Percentiles rank a stretch among this genome's conserved stretches.
phyloP scores from a whole-genome alignment of 2,329 filamentous ascomycete genomes.

The Verticillium longisporum region DNA sequence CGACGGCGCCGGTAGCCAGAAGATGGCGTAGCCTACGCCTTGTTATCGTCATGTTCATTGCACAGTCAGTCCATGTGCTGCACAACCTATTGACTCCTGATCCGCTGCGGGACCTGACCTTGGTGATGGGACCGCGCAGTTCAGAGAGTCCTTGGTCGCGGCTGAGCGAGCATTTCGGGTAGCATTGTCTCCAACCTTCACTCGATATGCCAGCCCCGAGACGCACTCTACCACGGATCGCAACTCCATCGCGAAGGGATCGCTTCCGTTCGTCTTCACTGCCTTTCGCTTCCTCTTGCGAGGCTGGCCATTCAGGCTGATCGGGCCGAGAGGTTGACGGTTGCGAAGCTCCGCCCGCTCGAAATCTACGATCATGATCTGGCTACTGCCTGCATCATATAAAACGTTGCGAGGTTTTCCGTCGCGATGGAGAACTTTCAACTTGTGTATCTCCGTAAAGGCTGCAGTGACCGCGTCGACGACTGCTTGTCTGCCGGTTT shows the following conservation, averaged over 20 bases:
- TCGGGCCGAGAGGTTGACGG: constrained; percentile 14
- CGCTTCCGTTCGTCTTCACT: neutral
- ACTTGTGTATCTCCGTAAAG: neutral
- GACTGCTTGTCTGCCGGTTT: constrained; percentile 3
- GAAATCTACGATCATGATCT: constrained; percentile 25
- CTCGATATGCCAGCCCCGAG: neutral
- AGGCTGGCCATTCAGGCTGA: constrained; percentile 12
- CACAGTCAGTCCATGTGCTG: no score
- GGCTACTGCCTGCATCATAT: constrained; percentile 15
- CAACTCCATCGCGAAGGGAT: neutral
- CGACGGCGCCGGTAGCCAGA: no score
- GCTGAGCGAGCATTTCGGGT: neutral
- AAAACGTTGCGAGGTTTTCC: constrained; percentile 23
- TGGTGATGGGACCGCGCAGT: neutral
- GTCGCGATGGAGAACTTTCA: constrained; percentile 19
- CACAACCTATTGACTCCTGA: no score
- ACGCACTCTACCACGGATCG: neutral
- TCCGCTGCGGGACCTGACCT: neutral
- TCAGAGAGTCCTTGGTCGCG: neutral
- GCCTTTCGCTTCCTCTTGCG: constrained; percentile 12
- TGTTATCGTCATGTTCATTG: no score
- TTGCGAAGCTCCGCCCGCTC: constrained; percentile 16
- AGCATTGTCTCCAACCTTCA: neutral
- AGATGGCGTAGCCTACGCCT: no score
- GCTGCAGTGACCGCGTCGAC: constrained; percentile 4